A percentile compares a stretch with the other conserved stretches of the same genome.
These are phyloP conservation scores for Microdochium bolleyi DNA, from an alignment of 2,329 filamentous ascomycete genomes.

Conservation along the genomic window DNA sequence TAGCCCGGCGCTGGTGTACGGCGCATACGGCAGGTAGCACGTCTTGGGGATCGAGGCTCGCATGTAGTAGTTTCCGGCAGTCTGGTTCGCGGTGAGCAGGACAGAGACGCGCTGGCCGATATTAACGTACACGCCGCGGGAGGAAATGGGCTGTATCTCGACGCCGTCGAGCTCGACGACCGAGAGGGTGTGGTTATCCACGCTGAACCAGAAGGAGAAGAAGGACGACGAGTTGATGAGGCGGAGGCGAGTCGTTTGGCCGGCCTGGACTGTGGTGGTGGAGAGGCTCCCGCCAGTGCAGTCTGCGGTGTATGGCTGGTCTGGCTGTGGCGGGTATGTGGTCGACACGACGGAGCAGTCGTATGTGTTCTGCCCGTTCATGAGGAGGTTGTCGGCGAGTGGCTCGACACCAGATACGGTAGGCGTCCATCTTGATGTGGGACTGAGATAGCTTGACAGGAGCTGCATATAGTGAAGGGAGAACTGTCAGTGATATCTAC, in stretches of 20 bases:
- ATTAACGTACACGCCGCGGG: slow-evolving; percentile 27
- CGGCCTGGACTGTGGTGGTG: slow-evolving; percentile 18
- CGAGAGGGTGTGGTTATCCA: slow-evolving; percentile 27
- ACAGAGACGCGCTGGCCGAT: slow-evolving; percentile 29
- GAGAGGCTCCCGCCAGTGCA: slow-evolving; percentile 23
- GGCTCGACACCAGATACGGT: slow-evolving; percentile 28
- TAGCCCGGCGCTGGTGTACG: slow-evolving; percentile 20
- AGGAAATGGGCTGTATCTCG: slow-evolving; percentile 23
- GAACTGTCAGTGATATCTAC: neutral
- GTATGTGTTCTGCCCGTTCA: slow-evolving; percentile 29
- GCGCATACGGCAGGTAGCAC: slow-evolving; percentile 24
- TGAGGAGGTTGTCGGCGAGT: slow-evolving; percentile 28
- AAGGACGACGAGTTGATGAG: slow-evolving; percentile 31
- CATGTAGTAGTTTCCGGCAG: slow-evolving; percentile 23
- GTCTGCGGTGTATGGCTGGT: slow-evolving; percentile 1
- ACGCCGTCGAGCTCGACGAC: slow-evolving; percentile 31
- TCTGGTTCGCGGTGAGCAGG: slow-evolving; percentile 22
- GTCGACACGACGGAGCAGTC: slow-evolving; percentile 22
- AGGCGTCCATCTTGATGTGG: slow-evolving; percentile 24
- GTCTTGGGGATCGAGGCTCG: slow-evolving; percentile 23
- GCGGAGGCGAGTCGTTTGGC: slow-evolving; percentile 21
- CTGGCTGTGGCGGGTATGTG: slow-evolving; percentile 12
- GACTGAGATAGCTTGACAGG: slow-evolving; percentile 20
- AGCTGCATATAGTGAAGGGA: slow-evolving; percentile 11
- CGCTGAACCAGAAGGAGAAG: slow-evolving; percentile 27